A percentile compares a stretch with the other conserved stretches of the same genome.
Conservation (phyloP, 2,329 filamentous ascomycete species). For the Botrytis galanthina region DNA sequence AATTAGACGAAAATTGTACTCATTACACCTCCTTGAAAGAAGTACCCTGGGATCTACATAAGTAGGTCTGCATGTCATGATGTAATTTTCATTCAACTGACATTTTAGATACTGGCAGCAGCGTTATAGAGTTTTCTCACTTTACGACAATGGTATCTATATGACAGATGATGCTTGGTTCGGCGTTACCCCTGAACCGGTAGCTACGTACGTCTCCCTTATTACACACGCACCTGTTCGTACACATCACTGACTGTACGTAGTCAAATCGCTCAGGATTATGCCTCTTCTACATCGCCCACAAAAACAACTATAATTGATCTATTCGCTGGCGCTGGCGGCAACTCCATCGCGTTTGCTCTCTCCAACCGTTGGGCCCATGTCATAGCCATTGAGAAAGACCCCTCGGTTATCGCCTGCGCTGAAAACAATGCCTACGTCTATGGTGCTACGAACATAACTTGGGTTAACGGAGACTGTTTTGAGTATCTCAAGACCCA, state of each 20-base stretch:
- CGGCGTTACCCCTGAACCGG: slow-evolving; percentile 89
- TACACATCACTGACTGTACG: slow-evolving; percentile 5
- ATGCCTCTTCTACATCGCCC: slow-evolving; percentile 47
- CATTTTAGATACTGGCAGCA: slow-evolving; percentile 79
- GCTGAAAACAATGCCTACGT: slow-evolving; percentile 88
- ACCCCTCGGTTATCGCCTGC: slow-evolving; percentile 76
- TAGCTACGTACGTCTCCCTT: slow-evolving; percentile 65
- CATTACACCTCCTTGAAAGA: slow-evolving; percentile 71
- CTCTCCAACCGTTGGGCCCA: slow-evolving; percentile 73
- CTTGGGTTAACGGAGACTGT: slow-evolving; percentile 84
- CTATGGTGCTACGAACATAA: slow-evolving; percentile 78
- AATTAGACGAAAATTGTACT: slow-evolving; percentile 62
- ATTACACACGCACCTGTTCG: not conserved
- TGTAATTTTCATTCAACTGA: not conserved
- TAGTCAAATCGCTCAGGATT: slow-evolving; percentile 73
- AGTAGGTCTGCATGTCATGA: slow-evolving; percentile 51
- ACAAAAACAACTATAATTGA: slow-evolving; percentile 62
- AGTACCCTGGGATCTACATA: slow-evolving; percentile 80
- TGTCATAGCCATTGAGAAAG: slow-evolving; percentile 85
- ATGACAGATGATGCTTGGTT: slow-evolving; percentile 97
- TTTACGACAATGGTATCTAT: slow-evolving; percentile 82
- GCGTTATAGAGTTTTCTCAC: slow-evolving; percentile 80
- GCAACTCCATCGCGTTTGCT: slow-evolving; percentile 94
- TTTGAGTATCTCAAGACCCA: slow-evolving; percentile 49
- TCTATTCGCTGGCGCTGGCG: slow-evolving; percentile 86